phyloP scores from a whole-genome alignment of 2,329 filamentous ascomycete species.

The Fusarium metavorans region DNA sequence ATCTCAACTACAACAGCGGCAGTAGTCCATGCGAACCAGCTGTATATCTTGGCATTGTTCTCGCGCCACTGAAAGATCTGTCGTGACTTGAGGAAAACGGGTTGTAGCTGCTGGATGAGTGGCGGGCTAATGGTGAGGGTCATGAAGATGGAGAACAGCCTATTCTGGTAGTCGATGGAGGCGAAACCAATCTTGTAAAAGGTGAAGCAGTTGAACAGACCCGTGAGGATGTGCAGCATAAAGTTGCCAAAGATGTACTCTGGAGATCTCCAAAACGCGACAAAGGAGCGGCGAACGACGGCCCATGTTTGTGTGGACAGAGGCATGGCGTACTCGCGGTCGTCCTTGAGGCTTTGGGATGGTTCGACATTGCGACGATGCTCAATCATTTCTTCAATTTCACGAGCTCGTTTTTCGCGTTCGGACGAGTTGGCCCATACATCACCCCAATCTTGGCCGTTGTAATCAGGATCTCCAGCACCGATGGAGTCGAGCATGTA shows the following conservation, averaged over 20 bases:
- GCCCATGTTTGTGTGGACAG: slow-evolving; percentile 63
- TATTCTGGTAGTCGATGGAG: slow-evolving; percentile 74
- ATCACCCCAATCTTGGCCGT: slow-evolving; percentile 71
- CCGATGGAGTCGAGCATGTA: slow-evolving; percentile 70
- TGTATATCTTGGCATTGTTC: slow-evolving; percentile 83
- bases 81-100: slow-evolving; percentile 74
- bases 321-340: slow-evolving; percentile 74
- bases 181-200: slow-evolving; percentile 72
- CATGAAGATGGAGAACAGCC: slow-evolving; percentile 82
- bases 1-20: slow-evolving; percentile 76
- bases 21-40: slow-evolving; percentile 77
- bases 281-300: slow-evolving; percentile 69
- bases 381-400: slow-evolving; percentile 65
- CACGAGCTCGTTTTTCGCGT: slow-evolving; percentile 56
- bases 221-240: slow-evolving; percentile 71
- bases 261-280: slow-evolving; percentile 74
- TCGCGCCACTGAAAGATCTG: slow-evolving; percentile 79
- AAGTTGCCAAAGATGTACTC: slow-evolving; percentile 73
- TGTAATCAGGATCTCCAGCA: slow-evolving; percentile 71
- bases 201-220: slow-evolving; percentile 77
- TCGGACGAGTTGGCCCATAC: slow-evolving; percentile 69
- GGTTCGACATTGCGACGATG: slow-evolving; percentile 55
- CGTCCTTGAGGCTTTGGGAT: slow-evolving; percentile 57
- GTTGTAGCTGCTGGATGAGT: slow-evolving; percentile 82
- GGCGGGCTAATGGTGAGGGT: slow-evolving; percentile 80